A percentile compares a stretch with the other conserved stretches of the same genome.
Evolutionary conservation across 2,329 filamentous ascomycete species (phyloP).

Genomic region (Ophiostoma perfectum): DNA sequence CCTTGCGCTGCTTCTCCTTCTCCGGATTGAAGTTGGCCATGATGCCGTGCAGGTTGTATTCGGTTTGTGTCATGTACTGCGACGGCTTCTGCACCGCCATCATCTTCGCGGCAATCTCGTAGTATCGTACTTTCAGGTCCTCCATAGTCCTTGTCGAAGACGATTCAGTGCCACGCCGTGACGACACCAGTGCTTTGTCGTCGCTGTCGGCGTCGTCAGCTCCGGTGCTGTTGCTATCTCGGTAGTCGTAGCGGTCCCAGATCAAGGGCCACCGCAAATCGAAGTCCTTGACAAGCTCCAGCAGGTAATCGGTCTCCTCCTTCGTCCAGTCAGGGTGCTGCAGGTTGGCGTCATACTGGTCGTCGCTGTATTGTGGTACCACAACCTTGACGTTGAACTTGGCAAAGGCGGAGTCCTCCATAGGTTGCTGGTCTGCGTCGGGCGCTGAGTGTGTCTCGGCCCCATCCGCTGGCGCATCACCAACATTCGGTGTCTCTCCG

Average conservation of each 20-base stretch:
- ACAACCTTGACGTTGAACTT: conserved; percentile 83
- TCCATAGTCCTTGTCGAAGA: conserved; percentile 62
- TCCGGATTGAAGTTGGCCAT: conserved; percentile 81
- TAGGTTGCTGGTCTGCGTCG: conserved; percentile 26
- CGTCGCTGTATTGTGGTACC: conserved; percentile 76
- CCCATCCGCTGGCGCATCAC: conserved; percentile 2
- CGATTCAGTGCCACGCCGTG: conserved; percentile 27
- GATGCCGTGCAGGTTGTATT: conserved; percentile 76
- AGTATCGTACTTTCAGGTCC: conserved; percentile 87
- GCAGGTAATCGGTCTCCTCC: conserved; percentile 88
- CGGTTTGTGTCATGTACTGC: conserved; percentile 78
- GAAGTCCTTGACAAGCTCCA: conserved; percentile 68
- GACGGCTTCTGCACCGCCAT: conserved; percentile 74
- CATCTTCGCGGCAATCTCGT: conserved; percentile 75
- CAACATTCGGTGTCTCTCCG: neutral
- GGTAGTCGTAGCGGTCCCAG: conserved; percentile 85
- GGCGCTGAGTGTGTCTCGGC: neutral
- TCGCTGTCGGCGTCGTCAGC: conserved; percentile 28
- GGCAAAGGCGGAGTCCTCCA: conserved; percentile 63
- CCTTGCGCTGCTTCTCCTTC: conserved; percentile 74
- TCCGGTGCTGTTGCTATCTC: conserved; percentile 42
- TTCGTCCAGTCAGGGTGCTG: conserved; percentile 76
- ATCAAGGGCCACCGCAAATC: conserved; percentile 89
- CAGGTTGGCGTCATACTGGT: conserved; percentile 74
- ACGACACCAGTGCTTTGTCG: conserved; percentile 26